phyloP scores from a whole-genome alignment of 1,284 basidiomycete genomes.

The Ceratobasidium sp. region DNA sequence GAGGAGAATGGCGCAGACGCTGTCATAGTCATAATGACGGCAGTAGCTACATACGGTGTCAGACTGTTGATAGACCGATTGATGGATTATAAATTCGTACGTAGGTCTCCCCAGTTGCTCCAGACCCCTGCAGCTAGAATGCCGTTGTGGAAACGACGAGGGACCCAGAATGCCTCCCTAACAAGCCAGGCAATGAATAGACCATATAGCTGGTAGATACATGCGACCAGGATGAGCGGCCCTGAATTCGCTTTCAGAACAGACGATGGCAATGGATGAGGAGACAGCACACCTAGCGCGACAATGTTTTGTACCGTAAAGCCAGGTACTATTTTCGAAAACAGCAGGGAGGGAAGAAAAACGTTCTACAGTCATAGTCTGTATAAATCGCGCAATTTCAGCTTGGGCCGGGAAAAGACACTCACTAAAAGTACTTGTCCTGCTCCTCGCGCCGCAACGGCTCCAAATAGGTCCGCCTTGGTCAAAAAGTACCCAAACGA shows the following conservation, averaged over 20 bases:
- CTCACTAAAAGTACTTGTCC: constrained; percentile 68
- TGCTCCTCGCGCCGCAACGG: constrained; percentile 65
- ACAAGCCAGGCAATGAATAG: constrained; percentile 66
- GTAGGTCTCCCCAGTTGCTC: constrained; percentile 72
- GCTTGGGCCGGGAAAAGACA: not conserved
- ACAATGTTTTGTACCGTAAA: constrained; percentile 72
- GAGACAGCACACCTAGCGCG: constrained; percentile 62
- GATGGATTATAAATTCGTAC: constrained; percentile 57
- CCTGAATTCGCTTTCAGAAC: constrained; percentile 55
- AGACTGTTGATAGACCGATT: not conserved
- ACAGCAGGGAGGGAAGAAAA: constrained; percentile 74
- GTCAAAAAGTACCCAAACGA: constrained; percentile 67
- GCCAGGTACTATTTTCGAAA: constrained; percentile 79
- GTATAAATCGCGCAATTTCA: not conserved
- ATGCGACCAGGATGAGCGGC: constrained; percentile 64
- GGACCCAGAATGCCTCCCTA: constrained; percentile 78
- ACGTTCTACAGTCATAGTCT: constrained; percentile 62
- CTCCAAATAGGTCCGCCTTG: constrained; percentile 69
- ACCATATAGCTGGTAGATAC: constrained; percentile 66
- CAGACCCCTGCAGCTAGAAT: constrained; percentile 73
- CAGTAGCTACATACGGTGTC: constrained; percentile 61
- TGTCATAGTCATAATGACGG: constrained; percentile 68
- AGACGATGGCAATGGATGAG: constrained; percentile 45
- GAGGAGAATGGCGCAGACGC: constrained; percentile 65
- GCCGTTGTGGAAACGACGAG: constrained; percentile 75